Percentiles rank a stretch among this genome's conserved stretches.
Evolutionary conservation across 352 stramenopile species (phyloP).

Genomic region (Phytophthora pseudosyringae): DNA sequence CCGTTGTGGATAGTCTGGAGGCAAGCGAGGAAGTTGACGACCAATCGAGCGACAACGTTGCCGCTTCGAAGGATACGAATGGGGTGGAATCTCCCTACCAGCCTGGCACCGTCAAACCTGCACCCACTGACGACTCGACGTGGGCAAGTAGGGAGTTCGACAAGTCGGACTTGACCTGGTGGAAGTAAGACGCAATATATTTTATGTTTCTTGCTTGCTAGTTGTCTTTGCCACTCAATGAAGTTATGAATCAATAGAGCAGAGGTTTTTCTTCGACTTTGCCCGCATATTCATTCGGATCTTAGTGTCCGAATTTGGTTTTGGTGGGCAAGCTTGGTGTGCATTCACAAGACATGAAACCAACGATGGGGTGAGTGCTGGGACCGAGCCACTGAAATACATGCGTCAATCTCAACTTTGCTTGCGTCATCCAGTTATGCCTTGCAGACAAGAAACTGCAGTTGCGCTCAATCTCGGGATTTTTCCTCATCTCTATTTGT

Average conservation of each 20-base stretch:
- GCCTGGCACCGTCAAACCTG: slow-evolving; percentile 2
- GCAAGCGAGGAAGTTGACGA: slow-evolving; percentile 3
- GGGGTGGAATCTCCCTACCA: neutral
- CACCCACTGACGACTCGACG: slow-evolving; percentile 6
- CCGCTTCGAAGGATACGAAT: neutral
- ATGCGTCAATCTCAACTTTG: neutral
- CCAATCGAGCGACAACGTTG: neutral
- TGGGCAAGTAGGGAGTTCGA: slow-evolving; percentile 19
- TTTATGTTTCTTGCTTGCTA: neutral
- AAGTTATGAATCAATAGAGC: neutral
- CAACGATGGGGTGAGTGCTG: neutral
- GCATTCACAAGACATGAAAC: neutral
- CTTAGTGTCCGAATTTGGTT: neutral
- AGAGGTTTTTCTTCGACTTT: too few species aligned
- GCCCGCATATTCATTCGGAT: too few species aligned
- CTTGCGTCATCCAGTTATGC: neutral
- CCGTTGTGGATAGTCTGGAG: neutral
- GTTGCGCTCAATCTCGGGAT: slow-evolving; percentile 2
- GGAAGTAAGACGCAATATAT: slow-evolving; percentile 12
- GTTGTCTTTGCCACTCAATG: neutral
- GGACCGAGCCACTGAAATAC: neutral
- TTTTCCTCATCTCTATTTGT: slow-evolving; percentile 19
- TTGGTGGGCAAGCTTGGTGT: too few species aligned
- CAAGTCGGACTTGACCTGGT: slow-evolving; percentile 23
- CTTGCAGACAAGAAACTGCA: slow-evolving; percentile 11